Evolutionary conservation across 768 basidiomycete genomes (phyloP), one percentile per base, ranked within the genome.

Genomic region (Naganishia onofrii): DNA sequence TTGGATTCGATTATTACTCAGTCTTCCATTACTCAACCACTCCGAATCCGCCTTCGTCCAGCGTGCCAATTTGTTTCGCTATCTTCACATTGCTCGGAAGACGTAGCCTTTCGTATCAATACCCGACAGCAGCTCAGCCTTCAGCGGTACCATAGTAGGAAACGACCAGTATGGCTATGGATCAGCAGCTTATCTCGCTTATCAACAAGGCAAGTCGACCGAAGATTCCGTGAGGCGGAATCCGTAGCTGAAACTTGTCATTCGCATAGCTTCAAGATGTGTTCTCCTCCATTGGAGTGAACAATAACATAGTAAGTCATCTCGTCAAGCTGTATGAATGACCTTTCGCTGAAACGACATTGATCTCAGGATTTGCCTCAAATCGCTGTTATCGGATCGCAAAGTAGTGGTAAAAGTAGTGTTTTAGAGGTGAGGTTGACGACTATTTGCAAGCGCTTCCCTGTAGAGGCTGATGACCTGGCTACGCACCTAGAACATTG

Each of bases 401-500:
- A 84, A 73, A 77, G 76, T 74, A 81, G 80, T 70, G 83, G 83
- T 70, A 83, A 83, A 75, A 82, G 81, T 26, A 83, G 82, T 9
- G 83, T 83, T 2, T 76, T 83, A 23, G 83, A 83, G 80, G 82
- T 82, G 54, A 68, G 80, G 55, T 63, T 58, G 13, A 51, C 21
- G 48, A 26, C 28, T 7, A 38, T 17, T 21, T 28, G 54, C 34
- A 12, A 48, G 0, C 0, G 7, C 1, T 19, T 0, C 32, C 23
- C 28, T 4, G 3, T 29, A 12, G n/a, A 19, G 0, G 38, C 8
- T 29, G 56, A n/a, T 36, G 6, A 19, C 17, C 19, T 38, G 19
- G 10, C 55, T 58, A 51, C 26, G 6, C 29, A 7, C 17, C 17
- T 48, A 95, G 93, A 96, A 98, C 83, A 93, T 97, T 74, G 94